A percentile compares a stretch with the other conserved stretches of the same genome.
Evolutionary conservation across 495 filamentous ascomycete genomes (phyloP).

Genomic region (Podospora tetraspora): DNA sequence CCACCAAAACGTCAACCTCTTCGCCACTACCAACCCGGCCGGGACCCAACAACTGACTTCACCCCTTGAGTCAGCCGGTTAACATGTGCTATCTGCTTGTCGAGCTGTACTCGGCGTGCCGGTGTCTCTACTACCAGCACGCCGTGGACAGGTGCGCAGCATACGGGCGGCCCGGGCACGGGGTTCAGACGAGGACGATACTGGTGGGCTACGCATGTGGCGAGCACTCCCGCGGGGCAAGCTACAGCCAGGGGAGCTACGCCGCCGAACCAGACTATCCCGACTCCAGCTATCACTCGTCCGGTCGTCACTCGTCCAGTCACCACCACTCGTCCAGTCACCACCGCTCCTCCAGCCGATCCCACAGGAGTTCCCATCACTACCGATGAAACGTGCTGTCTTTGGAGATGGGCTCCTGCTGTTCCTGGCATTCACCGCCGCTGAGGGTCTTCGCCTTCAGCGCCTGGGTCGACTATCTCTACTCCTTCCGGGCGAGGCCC

Average conservation of each 20-base stretch:
- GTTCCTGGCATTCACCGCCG: conserved; percentile 40
- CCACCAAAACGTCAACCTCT: neutral
- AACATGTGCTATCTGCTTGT: conserved; percentile 71
- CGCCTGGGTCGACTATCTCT: conserved; percentile 46
- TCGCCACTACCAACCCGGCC: neutral
- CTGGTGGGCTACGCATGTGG: conserved; percentile 72
- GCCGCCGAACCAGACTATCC: conserved; percentile 35
- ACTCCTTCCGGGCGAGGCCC: conserved; percentile 44
- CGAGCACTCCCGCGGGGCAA: conserved; percentile 29
- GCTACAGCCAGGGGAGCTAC: conserved; percentile 20
- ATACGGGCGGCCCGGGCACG: conserved; percentile 65
- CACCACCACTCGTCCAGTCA: neutral
- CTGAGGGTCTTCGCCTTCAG: conserved; percentile 41
- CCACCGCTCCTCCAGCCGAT: conserved; percentile 22
- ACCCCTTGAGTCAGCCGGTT: conserved; percentile 10
- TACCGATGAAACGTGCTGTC: conserved; percentile 51
- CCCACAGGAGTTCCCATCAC: conserved; percentile 37
- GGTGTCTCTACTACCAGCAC: conserved; percentile 80
- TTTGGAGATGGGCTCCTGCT: conserved; percentile 48
- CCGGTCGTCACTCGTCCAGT: neutral
- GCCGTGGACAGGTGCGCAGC: conserved; percentile 70
- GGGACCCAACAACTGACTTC: neutral
- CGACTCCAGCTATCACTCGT: conserved; percentile 48
- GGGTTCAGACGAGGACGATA: conserved; percentile 68
- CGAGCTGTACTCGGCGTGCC: conserved; percentile 77